Evolutionary conservation across 2,329 filamentous ascomycete species (phyloP).

Genomic region (Penicillium concentricum): DNA sequence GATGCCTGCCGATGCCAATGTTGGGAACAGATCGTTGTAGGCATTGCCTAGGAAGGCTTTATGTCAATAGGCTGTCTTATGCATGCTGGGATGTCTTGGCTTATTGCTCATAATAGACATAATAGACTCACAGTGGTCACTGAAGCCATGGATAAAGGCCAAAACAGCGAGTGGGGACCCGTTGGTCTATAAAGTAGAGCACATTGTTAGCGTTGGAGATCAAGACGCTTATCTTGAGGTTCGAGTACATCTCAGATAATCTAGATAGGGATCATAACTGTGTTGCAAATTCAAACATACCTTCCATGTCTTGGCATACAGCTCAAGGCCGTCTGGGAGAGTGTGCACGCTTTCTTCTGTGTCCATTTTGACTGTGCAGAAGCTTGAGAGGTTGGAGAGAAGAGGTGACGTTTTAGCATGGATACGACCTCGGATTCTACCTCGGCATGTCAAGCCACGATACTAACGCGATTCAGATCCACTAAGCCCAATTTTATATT

Average conservation of each 20-base stretch:
- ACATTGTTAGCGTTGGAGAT: background rate
- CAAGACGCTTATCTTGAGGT: background rate
- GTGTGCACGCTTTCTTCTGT: conserved; percentile 54
- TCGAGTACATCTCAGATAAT: background rate
- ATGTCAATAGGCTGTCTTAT: background rate
- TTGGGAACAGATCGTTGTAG: conserved; percentile 72
- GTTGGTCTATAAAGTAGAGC: background rate
- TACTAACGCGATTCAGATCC: background rate
- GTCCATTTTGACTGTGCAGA: conserved; percentile 22
- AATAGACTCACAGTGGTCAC: conserved; percentile 63
- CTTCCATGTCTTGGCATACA: conserved; percentile 64
- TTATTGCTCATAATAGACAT: background rate
- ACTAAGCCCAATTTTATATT: background rate
- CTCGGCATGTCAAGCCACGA: background rate
- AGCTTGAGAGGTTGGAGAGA: background rate
- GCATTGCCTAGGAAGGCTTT: conserved; percentile 56
- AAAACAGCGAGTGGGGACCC: conserved; percentile 62
- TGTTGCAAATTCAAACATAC: conserved; percentile 38
- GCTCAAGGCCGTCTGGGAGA: conserved; percentile 52
- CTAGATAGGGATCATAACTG: background rate
- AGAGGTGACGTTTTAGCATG: background rate
- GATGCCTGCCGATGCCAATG: conserved; percentile 69
- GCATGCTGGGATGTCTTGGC: background rate
- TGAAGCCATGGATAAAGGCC: conserved; percentile 86
- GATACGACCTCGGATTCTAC: background rate